phyloP scores from a whole-genome alignment of 371 early-diverging fungal species.

The Actinomucor elegans region DNA sequence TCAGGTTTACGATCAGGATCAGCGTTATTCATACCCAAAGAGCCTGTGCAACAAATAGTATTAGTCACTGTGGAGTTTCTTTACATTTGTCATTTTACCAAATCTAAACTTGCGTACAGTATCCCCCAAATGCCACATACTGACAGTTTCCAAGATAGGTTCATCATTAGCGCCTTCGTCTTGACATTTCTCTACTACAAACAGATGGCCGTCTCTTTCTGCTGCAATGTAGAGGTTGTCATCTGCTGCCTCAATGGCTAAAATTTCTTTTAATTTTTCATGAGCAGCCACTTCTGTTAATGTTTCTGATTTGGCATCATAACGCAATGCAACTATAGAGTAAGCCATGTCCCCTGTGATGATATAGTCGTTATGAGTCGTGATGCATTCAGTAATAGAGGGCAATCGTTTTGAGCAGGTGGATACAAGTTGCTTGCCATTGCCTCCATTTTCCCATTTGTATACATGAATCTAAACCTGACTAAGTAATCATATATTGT shows the following conservation, averaged over 20 bases:
- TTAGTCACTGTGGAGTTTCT: not conserved
- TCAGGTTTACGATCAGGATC: slow-evolving; percentile 57
- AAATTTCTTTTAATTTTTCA: slow-evolving; percentile 62
- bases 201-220: slow-evolving; percentile 65
- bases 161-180: slow-evolving; percentile 46
- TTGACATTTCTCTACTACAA: slow-evolving; percentile 57
- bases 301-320: slow-evolving; percentile 50
- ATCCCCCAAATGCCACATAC: slow-evolving; percentile 86
- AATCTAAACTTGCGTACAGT: slow-evolving; percentile 73
- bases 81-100: slow-evolving; percentile 48
- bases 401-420: slow-evolving; percentile 27
- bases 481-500: not conserved
- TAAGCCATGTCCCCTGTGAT: slow-evolving; percentile 35
- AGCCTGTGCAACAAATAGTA: slow-evolving; percentile 41
- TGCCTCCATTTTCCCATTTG: slow-evolving; percentile 34
- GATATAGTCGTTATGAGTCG: slow-evolving; percentile 24
- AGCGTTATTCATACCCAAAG: slow-evolving; percentile 69
- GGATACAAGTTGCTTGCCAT: slow-evolving; percentile 23
- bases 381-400: slow-evolving; percentile 29
- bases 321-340: slow-evolving; percentile 40
- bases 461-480: slow-evolving; percentile 36
- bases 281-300: slow-evolving; percentile 72
- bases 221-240: slow-evolving; percentile 64
- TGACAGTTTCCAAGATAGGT: slow-evolving; percentile 61
- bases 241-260: slow-evolving; percentile 60